These are phyloP conservation scores for Hibiscus mutabilis DNA, from an alignment of 345 rosid genomes.

Conservation along the genomic window DNA sequence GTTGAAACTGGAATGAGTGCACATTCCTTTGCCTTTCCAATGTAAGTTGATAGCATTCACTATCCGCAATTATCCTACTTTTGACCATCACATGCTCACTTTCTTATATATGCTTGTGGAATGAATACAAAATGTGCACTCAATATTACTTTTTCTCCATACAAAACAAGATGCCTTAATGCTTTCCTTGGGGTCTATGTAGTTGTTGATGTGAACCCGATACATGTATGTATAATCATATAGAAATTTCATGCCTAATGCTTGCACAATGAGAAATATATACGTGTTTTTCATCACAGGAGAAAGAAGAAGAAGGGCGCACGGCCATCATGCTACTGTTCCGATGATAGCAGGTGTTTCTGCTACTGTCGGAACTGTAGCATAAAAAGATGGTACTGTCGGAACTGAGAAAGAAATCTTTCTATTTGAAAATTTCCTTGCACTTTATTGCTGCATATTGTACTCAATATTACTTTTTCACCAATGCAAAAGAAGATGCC, in stretches of 20 bases:
- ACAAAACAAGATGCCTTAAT: background rate
- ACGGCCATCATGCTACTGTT: slow-evolving; percentile 37
- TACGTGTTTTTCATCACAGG: slow-evolving; percentile 15
- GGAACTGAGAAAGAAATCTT: too few species aligned
- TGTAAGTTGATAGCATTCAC: slow-evolving; percentile 38
- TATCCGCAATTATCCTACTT: background rate
- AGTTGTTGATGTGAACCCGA: background rate
- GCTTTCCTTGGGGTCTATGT: slow-evolving; percentile 1
- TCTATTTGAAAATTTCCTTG: too few species aligned
- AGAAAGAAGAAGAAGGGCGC: background rate
- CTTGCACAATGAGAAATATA: slow-evolving; percentile 20
- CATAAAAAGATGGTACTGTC: background rate
- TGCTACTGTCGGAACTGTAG: slow-evolving; percentile 9
- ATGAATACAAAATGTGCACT: background rate
- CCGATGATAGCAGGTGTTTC: slow-evolving; percentile 27
- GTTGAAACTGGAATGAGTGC: slow-evolving; percentile 28
- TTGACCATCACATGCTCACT: background rate
- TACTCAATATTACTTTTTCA: background rate
- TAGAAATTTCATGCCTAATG: slow-evolving; percentile 12
- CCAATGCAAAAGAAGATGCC: background rate
- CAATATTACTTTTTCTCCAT: background rate
- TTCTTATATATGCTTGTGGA: background rate
- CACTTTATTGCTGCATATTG: background rate
- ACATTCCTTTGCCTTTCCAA: slow-evolving; percentile 59
- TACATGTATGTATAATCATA: background rate